phyloP scores from a whole-genome alignment of 129 eudicot species.

The Mikania micrantha region DNA sequence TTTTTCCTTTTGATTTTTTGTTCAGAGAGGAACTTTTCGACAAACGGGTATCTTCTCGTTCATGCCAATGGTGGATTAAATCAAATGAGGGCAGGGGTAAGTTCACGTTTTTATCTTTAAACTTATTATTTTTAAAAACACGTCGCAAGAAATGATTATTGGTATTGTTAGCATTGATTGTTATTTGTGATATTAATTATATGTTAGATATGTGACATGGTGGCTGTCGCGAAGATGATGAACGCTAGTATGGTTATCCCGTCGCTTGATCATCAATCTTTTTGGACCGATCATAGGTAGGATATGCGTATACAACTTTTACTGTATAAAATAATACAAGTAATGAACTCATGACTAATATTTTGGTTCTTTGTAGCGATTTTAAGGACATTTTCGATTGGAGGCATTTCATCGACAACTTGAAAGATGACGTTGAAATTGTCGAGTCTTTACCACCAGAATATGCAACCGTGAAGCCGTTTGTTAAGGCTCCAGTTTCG shows the following conservation, averaged over 20 bases:
- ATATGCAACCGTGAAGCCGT: slow-evolving; percentile 40
- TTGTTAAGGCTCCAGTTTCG: slow-evolving; percentile 70
- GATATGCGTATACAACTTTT: background rate
- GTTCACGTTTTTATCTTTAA: slow-evolving; percentile 7
- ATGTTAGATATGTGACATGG: slow-evolving; percentile 90
- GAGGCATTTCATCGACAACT: slow-evolving; percentile 65
- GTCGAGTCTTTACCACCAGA: slow-evolving; percentile 73
- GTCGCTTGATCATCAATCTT: slow-evolving; percentile 83
- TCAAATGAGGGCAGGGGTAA: slow-evolving; percentile 96
- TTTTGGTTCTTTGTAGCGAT: slow-evolving; percentile 33
- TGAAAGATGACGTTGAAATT: slow-evolving; percentile 67
- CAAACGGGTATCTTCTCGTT: slow-evolving; percentile 70
- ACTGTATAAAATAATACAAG: background rate
- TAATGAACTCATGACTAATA: background rate
- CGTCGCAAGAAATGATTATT: background rate
- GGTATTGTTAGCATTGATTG: background rate
- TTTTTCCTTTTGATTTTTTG: background rate
- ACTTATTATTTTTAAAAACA: background rate
- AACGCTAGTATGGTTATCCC: slow-evolving; percentile 94
- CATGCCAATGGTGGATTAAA: slow-evolving; percentile 96
- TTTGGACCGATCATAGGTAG: slow-evolving; percentile 96
- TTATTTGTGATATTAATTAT: background rate
- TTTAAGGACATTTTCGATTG: slow-evolving; percentile 90
- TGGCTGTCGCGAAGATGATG: slow-evolving; percentile 85
- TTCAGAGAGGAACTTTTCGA: slow-evolving; percentile 35